Evolutionary conservation across 768 basidiomycete species (phyloP).

Genomic region (Kondoa malvinella): DNA sequence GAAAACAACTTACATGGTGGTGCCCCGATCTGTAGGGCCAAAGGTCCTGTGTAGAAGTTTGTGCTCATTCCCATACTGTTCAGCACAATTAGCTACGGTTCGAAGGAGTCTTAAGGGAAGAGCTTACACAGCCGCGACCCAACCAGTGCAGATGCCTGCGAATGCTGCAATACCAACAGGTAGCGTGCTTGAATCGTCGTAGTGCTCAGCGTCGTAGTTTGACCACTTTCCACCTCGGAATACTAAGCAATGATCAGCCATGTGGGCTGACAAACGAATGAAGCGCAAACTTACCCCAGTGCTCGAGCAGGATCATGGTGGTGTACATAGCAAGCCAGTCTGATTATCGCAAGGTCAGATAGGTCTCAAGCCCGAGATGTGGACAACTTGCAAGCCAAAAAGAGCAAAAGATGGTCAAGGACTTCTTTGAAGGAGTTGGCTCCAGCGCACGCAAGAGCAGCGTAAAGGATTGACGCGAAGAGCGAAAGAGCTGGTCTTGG

Average conservation of each 20-base stretch:
- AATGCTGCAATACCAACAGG: conserved; percentile 36
- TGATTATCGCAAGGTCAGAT: no score
- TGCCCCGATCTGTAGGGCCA: conserved; percentile 22
- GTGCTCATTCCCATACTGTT: neutral
- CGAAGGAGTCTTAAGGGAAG: no score
- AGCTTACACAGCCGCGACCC: conserved; percentile 13
- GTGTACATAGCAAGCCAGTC: conserved; percentile 39
- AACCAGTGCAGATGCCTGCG: conserved; percentile 31
- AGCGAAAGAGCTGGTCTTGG: conserved; percentile 32
- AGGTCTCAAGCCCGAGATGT: no score
- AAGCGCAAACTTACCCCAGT: neutral
- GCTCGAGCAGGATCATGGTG: neutral
- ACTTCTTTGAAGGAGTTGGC: conserved; percentile 36
- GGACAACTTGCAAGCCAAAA: no score
- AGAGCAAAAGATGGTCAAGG: conserved; percentile 32
- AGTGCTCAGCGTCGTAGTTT: conserved; percentile 33
- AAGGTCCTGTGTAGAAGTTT: conserved; percentile 13
- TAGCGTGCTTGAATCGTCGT: conserved; percentile 30
- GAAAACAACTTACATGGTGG: conserved; percentile 12
- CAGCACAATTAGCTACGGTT: no score
- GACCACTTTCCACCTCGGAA: conserved; percentile 34
- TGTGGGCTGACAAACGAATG: conserved; percentile 34
- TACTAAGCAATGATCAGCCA: conserved; percentile 41
- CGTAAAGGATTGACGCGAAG: conserved; percentile 32
- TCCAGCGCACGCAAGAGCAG: conserved; percentile 31